A percentile compares a stretch with the other conserved stretches of the same genome.
phyloP scores from a whole-genome alignment of 2,329 filamentous ascomycete species.

The Teratosphaeria destructans region DNA sequence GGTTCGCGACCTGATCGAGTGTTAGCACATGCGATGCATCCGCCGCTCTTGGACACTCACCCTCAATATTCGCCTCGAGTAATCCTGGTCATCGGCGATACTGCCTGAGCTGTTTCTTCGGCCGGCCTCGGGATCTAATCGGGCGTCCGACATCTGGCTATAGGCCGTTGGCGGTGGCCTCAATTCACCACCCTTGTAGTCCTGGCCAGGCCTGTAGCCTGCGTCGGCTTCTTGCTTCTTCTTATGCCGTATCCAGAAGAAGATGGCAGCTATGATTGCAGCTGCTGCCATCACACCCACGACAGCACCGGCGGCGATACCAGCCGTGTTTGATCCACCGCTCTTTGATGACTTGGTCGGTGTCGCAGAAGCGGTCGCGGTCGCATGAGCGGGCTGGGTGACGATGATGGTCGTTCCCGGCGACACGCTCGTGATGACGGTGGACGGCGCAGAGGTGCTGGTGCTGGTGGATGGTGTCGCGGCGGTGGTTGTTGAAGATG shows the following conservation, averaged over 20 bases:
- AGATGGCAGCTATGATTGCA: slow-evolving; percentile 55
- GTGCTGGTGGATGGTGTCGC: slow-evolving; percentile 9
- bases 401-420: slow-evolving; percentile 26
- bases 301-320: slow-evolving; percentile 79
- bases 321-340: slow-evolving; percentile 54
- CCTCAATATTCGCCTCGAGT: slow-evolving; percentile 90
- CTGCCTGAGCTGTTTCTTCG: slow-evolving; percentile 64
- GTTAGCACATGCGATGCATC: not conserved
- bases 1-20: not conserved
- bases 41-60: slow-evolving; percentile 43
- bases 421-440: slow-evolving; percentile 21
- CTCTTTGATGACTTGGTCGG: not conserved
- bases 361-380: not conserved
- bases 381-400: slow-evolving; percentile 17
- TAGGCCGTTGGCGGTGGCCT: slow-evolving; percentile 53
- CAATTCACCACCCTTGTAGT: slow-evolving; percentile 48
- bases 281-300: slow-evolving; percentile 65
- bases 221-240: slow-evolving; percentile 70
- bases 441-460: slow-evolving; percentile 3
- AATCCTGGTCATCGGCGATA: slow-evolving; percentile 95
- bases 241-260: slow-evolving; percentile 66
- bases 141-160: slow-evolving; percentile 67
- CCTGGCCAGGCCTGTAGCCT: slow-evolving; percentile 69
- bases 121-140: slow-evolving; percentile 65
- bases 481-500: slow-evolving; percentile 4